Percentiles rank a stretch among this genome's conserved stretches.
Evolutionary conservation across 805 yeast species (phyloP).

Genomic region (Naumovozyma baii): DNA sequence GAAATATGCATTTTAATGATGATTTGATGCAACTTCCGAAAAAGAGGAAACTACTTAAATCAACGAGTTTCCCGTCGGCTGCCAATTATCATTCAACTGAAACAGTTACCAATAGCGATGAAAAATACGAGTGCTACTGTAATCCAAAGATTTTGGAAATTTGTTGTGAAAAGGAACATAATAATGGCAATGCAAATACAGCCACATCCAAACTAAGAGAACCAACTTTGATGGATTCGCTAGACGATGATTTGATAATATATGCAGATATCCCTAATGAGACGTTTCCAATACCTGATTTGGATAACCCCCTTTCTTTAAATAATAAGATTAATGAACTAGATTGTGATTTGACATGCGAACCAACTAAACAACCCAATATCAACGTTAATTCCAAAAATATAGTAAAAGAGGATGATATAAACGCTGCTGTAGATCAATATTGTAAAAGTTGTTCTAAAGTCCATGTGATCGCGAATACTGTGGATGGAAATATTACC

Average conservation of each 20-base stretch:
- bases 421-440: constrained; percentile 26
- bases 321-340: constrained; percentile 1
- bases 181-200: neutral
- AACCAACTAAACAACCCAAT: constrained; percentile 2
- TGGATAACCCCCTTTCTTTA: neutral
- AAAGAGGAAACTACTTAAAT: neutral
- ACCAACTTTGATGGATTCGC: neutral
- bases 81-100: too few species aligned
- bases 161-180: constrained; percentile 34
- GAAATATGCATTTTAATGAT: constrained; percentile 3
- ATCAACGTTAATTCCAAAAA: neutral
- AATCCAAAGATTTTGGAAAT: constrained; percentile 34
- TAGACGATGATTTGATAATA: neutral
- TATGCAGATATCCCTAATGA: neutral
- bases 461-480: neutral
- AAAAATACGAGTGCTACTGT: constrained; percentile 18
- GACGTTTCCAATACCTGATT: neutral
- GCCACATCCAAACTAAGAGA: neutral
- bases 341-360: constrained; percentile 25
- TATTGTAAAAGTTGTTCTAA: constrained; percentile 21
- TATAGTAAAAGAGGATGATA: constrained; percentile 1
- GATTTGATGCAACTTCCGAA: constrained; percentile 15
- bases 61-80: too few species aligned
- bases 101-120: neutral
- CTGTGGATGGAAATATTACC: neutral